These are phyloP conservation scores for Salvia hispanica DNA, from an alignment of 257 asterid genomes.

Conservation along the genomic window DNA sequence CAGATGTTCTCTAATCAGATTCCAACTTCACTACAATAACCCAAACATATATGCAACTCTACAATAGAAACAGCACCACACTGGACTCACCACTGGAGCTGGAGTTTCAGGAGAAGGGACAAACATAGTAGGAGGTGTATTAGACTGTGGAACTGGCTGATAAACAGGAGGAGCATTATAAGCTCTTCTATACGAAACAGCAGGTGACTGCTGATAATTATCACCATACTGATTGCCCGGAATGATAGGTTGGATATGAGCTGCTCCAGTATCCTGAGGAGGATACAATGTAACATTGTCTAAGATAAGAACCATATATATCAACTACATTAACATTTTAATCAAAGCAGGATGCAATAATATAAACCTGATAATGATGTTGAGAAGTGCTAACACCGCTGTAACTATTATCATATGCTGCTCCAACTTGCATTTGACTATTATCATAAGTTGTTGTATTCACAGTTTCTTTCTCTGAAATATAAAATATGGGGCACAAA, in stretches of 20 bases:
- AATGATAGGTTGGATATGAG: slow-evolving; percentile 51
- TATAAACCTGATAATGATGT: slow-evolving; percentile 60
- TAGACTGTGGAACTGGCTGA: slow-evolving; percentile 58
- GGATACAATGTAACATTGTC: slow-evolving; percentile 19
- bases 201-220: slow-evolving; percentile 60
- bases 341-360: slow-evolving; percentile 6
- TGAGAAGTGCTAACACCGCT: slow-evolving; percentile 58
- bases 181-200: slow-evolving; percentile 41
- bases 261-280: slow-evolving; percentile 53
- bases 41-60: neutral
- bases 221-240: slow-evolving; percentile 60
- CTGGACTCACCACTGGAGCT: slow-evolving; percentile 51
- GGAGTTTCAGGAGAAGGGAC: slow-evolving; percentile 69
- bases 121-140: slow-evolving; percentile 59
- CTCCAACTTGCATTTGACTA: slow-evolving; percentile 48
- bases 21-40: slow-evolving; percentile 22
- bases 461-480: slow-evolving; percentile 57
- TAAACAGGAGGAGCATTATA: slow-evolving; percentile 55
- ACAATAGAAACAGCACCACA: slow-evolving; percentile 24
- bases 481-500: neutral
- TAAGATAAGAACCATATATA: neutral
- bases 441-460: slow-evolving; percentile 49
- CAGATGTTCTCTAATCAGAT: slow-evolving; percentile 8
- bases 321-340: slow-evolving; percentile 14
- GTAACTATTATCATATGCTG: slow-evolving; percentile 52